phyloP scores from a whole-genome alignment of 2,329 filamentous ascomycete species.

The Ophiocordyceps camponoti-leonardi region DNA sequence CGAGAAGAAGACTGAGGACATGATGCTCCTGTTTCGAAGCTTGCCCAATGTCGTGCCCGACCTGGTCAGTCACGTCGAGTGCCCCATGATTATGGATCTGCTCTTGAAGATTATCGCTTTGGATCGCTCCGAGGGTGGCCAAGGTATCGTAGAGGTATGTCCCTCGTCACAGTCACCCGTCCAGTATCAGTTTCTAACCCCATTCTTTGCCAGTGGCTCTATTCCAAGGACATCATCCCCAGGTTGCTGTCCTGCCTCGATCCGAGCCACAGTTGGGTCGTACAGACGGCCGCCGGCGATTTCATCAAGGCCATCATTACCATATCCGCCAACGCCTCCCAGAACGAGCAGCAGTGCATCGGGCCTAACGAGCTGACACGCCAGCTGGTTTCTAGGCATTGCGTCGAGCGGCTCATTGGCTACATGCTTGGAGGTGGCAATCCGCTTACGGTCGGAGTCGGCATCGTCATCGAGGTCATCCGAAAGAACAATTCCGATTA shows the following conservation, averaged over 20 bases:
- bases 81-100: constrained; percentile 95
- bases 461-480: constrained; percentile 96
- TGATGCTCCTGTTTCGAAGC: constrained; percentile 78
- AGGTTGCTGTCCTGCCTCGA: constrained; percentile 74
- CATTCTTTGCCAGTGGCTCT: constrained; percentile 54
- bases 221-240: constrained; percentile 75
- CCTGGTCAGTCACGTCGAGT: constrained; percentile 87
- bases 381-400: constrained; percentile 76
- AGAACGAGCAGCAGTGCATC: constrained; percentile 97
- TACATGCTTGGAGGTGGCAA: constrained; percentile 93
- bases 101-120: constrained; percentile 92
- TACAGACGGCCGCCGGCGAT: constrained; percentile 90
- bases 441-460: constrained; percentile 85
- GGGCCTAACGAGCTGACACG: constrained; percentile 93
- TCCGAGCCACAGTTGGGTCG: constrained; percentile 69
- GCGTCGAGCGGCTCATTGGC: constrained; percentile 66
- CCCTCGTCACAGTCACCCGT: background rate
- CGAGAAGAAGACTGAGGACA: constrained; percentile 95
- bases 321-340: constrained; percentile 93
- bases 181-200: background rate
- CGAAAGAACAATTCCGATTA: constrained; percentile 99
- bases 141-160: constrained; percentile 81
- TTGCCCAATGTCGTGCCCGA: constrained; percentile 67
- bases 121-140: constrained; percentile 78
- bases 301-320: constrained; percentile 98